These are phyloP conservation scores for Teratosphaeria gauchensis DNA, from an alignment of 2,329 filamentous ascomycete genomes.

Conservation along the genomic window DNA sequence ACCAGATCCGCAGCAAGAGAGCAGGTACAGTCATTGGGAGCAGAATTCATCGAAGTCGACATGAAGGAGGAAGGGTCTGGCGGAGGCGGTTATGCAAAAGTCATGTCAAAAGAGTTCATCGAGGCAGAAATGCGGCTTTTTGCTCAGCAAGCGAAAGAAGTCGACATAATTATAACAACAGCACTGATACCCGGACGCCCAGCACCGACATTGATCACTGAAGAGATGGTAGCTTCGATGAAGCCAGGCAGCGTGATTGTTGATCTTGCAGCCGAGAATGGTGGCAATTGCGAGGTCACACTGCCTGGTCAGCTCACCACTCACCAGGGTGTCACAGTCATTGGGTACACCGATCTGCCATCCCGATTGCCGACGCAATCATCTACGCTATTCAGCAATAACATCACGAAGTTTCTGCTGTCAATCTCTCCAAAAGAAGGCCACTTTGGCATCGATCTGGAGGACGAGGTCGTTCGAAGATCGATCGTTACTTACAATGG, in stretches of 20 bases:
- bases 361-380: conserved; percentile 81
- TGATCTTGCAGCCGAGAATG: conserved; percentile 77
- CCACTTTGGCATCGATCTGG: conserved; percentile 68
- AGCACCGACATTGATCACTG: conserved; percentile 75
- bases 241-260: conserved; percentile 83
- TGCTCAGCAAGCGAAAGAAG: conserved; percentile 73
- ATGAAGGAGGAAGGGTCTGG: conserved; percentile 76
- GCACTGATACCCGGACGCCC: conserved; percentile 80
- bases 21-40: conserved; percentile 81
- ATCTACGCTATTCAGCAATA: conserved; percentile 86
- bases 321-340: conserved; percentile 72
- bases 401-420: conserved; percentile 79
- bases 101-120: conserved; percentile 91
- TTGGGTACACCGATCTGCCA: conserved; percentile 82
- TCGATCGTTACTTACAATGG: conserved; percentile 75
- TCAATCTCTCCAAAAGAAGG: conserved; percentile 72
- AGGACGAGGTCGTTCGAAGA: conserved; percentile 77
- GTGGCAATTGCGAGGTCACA: conserved; percentile 80
- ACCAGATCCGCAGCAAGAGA: conserved; percentile 81
- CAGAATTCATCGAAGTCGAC: conserved; percentile 81
- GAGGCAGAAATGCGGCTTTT: conserved; percentile 90
- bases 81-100: conserved; percentile 79
- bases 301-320: conserved; percentile 59
- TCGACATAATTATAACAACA: conserved; percentile 88
- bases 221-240: conserved; percentile 73